Evolutionary conservation across 2,329 filamentous ascomycete species (phyloP), one percentile per base, ranked within the genome.

Genomic region (Orbilia ellipsospora): DNA sequence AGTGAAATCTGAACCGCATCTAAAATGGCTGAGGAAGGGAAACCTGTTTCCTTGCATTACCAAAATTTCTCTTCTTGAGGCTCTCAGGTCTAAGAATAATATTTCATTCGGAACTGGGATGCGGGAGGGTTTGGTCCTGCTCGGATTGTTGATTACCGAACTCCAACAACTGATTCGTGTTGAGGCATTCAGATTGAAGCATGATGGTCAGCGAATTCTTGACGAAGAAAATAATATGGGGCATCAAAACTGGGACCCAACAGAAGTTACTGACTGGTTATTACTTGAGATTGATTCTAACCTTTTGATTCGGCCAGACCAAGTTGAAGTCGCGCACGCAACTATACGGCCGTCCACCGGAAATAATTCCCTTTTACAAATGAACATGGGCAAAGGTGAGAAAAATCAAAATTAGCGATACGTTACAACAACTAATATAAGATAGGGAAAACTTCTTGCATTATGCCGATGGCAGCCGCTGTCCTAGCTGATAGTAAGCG

Each of bases 381-480:
- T 91, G 81, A 88, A 90, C 74, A 91, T 91, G 89, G 89, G 89
- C 0, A 85, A 89, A 82, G 86, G 86, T 82, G 80, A 79, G 77
- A 8, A 13, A 5, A 15, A 12, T 15, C 12, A 16, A n/a, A 15
- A 23, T 6, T 13, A 7, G 50, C 15, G 45, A 0, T 6, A 4
- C 4, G 13, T 48, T 2, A 1, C 16, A 12, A n/a, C 8, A 26
- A 42, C 6, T 42, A 20, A 42, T 2, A 2, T 48, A 77, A 64
- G 77, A 61, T 55, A 31, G 86, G 86, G 87, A 0, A 89, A 80
- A 88, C 87, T 0, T 87, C 86, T 0, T 84, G 84, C 57, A 86
- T 88, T 20, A 84, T 88, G 5, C 87, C 86, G 0, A 86, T 88
- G 84, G 85, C 82, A 0, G 82, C 84, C 0, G 81, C 83, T 0